Conservation (phyloP, 495 filamentous ascomycete species). For the Podospora fimiseda region DNA sequence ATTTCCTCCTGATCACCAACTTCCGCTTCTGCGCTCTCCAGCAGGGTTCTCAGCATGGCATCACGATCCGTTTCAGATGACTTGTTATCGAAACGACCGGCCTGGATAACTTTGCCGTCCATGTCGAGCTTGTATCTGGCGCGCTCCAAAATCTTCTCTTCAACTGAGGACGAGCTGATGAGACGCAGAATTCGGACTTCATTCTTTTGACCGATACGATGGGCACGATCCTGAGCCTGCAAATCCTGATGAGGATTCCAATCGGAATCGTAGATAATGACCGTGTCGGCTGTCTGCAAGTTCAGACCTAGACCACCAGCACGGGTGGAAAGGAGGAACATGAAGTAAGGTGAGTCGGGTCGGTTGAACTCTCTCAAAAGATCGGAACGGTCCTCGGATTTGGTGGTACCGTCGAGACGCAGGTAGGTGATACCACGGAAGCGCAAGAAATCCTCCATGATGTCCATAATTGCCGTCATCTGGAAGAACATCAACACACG, state of each 20-base stretch:
- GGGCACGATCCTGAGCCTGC: slow-evolving; percentile 97
- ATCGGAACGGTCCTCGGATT: slow-evolving; percentile 93
- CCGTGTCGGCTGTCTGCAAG: slow-evolving; percentile 93
- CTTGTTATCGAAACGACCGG: slow-evolving; percentile 98
- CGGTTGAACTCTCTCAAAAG: slow-evolving; percentile 85
- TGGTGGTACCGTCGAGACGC: slow-evolving; percentile 91
- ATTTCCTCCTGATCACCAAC: slow-evolving; percentile 80
- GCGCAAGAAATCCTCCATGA: slow-evolving; percentile 98
- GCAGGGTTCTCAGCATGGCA: slow-evolving; percentile 81
- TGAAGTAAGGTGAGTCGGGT: slow-evolving; percentile 85
- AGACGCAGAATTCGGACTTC: slow-evolving; percentile 93
- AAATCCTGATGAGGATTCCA: slow-evolving; percentile 99
- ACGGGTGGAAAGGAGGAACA: slow-evolving; percentile 97
- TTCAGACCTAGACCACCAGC: slow-evolving; percentile 97
- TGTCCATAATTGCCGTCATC: slow-evolving; percentile 99
- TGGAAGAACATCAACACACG: slow-evolving; percentile 99
- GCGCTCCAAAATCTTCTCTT: slow-evolving; percentile 97
- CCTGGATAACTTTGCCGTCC: slow-evolving; percentile 98
- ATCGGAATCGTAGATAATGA: slow-evolving; percentile 99
- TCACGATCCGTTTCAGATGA: slow-evolving; percentile 98
- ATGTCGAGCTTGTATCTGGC: slow-evolving; percentile 97
- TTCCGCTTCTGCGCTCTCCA: slow-evolving; percentile 87
- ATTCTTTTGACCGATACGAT: slow-evolving; percentile 99
- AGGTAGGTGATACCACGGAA: slow-evolving; percentile 75
- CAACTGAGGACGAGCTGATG: slow-evolving; percentile 93